Evolutionary conservation across 2,329 filamentous ascomycete genomes (phyloP).

Genomic region (Xylaria sp.): DNA sequence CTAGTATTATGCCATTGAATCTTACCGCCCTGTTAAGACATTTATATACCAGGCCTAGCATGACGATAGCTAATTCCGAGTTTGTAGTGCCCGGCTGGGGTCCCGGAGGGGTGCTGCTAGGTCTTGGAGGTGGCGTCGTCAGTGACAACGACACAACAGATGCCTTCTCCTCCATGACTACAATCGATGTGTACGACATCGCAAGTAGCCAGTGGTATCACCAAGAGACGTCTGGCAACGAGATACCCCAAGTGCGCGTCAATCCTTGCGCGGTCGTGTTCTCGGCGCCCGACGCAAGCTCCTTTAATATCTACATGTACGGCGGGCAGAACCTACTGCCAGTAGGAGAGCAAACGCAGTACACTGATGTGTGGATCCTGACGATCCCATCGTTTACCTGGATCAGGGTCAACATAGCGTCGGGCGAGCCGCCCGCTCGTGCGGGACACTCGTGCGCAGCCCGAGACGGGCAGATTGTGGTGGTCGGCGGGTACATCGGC

Average conservation of each 20-base stretch:
- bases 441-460: slow-evolving; percentile 77
- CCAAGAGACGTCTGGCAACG: slow-evolving; percentile 73
- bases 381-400: slow-evolving; percentile 79
- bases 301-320: slow-evolving; percentile 82
- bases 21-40: neutral
- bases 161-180: slow-evolving; percentile 68
- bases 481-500: slow-evolving; percentile 76
- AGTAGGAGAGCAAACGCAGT: slow-evolving; percentile 65
- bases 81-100: slow-evolving; percentile 75
- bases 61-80: neutral
- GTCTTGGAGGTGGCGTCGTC: slow-evolving; percentile 74
- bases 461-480: slow-evolving; percentile 76
- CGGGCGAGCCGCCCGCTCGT: slow-evolving; percentile 65
- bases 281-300: slow-evolving; percentile 76
- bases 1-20: no score
- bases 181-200: slow-evolving; percentile 80
- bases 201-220: slow-evolving; percentile 78
- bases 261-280: slow-evolving; percentile 78
- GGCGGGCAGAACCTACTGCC: slow-evolving; percentile 79
- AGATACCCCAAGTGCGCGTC: slow-evolving; percentile 70
- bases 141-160: slow-evolving; percentile 57
- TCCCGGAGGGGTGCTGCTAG: slow-evolving; percentile 74
- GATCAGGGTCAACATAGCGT: slow-evolving; percentile 70
- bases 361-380: slow-evolving; percentile 80
- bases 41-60: neutral